Evolutionary conservation across 164 flowering plant genomes (phyloP).

Genomic region (Magnolia officinalis): DNA sequence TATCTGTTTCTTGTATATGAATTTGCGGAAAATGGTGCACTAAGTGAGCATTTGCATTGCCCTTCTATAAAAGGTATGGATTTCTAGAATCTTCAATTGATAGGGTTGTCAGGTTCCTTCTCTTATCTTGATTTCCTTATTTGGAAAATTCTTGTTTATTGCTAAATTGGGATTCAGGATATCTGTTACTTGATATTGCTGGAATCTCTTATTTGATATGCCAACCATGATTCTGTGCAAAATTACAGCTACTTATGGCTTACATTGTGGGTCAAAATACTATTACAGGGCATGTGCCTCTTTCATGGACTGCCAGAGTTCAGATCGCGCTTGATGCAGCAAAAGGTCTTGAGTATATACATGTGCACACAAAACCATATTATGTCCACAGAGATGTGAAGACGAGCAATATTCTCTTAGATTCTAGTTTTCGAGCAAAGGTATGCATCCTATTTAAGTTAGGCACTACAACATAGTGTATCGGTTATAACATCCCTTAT

Average conservation of each 20-base stretch:
- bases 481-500: neutral
- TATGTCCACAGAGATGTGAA: constrained; percentile 41
- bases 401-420: constrained; percentile 35
- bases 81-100: neutral
- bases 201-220: neutral
- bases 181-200: neutral
- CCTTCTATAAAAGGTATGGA: constrained; percentile 17
- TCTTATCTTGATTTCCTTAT: neutral
- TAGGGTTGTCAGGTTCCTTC: neutral
- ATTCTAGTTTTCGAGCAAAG: constrained; percentile 35
- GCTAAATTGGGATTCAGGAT: neutral
- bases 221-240: neutral
- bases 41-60: constrained; percentile 31
- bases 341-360: constrained; percentile 37
- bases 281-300: constrained; percentile 25
- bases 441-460: constrained; percentile 11
- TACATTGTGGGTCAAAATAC: neutral
- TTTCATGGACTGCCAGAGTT: constrained; percentile 34
- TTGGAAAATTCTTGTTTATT: neutral
- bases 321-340: constrained; percentile 45
- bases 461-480: neutral
- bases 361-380: constrained; percentile 26
- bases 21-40: constrained; percentile 34
- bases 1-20: constrained; percentile 37
- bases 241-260: constrained; percentile 1